These are phyloP conservation scores for Pestalotiopsis sp. DNA, from an alignment of 2,329 filamentous ascomycete species.

Conservation along the genomic window DNA sequence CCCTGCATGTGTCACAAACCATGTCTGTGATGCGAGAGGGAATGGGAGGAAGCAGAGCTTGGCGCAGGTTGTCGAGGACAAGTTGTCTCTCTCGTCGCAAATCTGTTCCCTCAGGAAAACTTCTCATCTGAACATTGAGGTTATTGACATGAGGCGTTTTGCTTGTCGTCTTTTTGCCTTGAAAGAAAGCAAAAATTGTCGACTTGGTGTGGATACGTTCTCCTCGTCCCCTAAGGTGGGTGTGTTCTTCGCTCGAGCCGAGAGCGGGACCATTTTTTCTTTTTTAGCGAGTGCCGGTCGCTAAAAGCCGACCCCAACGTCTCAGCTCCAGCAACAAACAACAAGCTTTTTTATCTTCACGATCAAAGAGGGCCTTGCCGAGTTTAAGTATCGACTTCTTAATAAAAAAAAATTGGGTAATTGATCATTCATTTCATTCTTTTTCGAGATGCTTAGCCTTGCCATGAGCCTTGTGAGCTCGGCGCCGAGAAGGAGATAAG, in stretches of 20 bases:
- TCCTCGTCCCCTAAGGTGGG: too few species aligned
- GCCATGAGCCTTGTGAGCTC: neutral
- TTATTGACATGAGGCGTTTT: too few species aligned
- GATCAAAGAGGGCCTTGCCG: neutral
- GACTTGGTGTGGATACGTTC: too few species aligned
- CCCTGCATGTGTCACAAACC: neutral
- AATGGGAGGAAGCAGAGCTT: neutral
- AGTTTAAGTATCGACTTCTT: neutral
- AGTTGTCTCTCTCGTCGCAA: neutral
- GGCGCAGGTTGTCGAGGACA: neutral
- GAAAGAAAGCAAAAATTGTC: too few species aligned
- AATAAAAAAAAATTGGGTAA: too few species aligned
- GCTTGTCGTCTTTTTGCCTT: too few species aligned
- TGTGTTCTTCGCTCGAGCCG: too few species aligned
- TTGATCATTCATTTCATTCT: neutral
- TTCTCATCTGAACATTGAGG: too few species aligned
- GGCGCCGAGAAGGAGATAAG: neutral
- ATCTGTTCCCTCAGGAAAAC: neutral
- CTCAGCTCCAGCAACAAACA: neutral
- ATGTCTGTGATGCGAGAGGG: neutral
- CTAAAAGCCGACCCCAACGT: neutral
- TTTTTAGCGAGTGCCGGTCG: neutral
- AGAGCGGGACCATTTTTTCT: too few species aligned
- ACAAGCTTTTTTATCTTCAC: neutral
- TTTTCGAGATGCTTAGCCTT: neutral